Evolutionary conservation across 2,329 filamentous ascomycete species (phyloP).

Genomic region (Calonectria henricotiae): DNA sequence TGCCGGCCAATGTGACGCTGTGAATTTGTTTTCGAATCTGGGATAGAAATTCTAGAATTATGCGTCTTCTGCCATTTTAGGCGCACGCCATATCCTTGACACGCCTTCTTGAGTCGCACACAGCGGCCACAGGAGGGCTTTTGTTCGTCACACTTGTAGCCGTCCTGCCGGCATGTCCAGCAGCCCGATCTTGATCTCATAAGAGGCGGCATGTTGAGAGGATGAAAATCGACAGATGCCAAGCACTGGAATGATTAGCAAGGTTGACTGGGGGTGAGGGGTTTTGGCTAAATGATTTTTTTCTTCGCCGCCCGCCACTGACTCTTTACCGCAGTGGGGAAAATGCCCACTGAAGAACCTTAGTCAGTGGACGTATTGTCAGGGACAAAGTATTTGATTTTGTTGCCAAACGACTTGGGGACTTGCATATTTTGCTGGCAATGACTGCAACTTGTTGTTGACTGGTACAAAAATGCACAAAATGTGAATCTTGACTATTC

Average conservation of each 20-base stretch:
- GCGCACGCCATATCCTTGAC: constrained; percentile 11
- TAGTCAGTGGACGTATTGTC: not conserved
- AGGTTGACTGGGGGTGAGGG: constrained; percentile 5
- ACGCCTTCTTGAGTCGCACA: constrained; percentile 13
- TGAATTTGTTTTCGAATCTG: not conserved
- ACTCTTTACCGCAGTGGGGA: not conserved
- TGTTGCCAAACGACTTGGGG: no score
- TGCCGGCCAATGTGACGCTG: constrained; percentile 1
- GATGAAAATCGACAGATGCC: not conserved
- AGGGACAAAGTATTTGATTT: no score
- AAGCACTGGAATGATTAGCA: not conserved
- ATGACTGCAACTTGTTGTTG: no score
- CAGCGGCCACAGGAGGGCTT: constrained; percentile 20
- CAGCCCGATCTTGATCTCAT: constrained; percentile 19
- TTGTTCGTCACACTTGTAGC: constrained; percentile 28
- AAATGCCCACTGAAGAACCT: not conserved
- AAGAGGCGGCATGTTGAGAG: not conserved
- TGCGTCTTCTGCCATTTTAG: constrained; percentile 1
- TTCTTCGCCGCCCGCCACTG: not conserved
- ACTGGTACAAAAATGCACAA: no score
- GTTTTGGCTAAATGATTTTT: not conserved
- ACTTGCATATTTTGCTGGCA: no score
- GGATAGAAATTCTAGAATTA: no score
- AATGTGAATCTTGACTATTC: no score
- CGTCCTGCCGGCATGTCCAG: constrained; percentile 23